phyloP scores from a whole-genome alignment of 106 monocot genomes.

The Platanthera guangdongensis region DNA sequence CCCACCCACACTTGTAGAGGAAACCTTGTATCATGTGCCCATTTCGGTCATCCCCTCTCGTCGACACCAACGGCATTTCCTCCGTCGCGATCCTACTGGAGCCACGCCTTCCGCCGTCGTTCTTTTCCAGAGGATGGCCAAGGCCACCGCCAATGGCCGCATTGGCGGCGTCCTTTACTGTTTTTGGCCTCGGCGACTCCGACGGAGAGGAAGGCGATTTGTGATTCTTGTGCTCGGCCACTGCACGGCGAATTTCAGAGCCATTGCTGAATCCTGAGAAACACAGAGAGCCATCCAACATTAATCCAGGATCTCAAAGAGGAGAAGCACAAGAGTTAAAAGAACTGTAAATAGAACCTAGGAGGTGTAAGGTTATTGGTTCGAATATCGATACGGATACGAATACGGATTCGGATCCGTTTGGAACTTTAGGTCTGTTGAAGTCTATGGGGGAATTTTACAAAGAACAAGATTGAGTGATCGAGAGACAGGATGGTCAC shows the following conservation, averaged over 20 bases:
- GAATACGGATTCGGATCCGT: too few species aligned
- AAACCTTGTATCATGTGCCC: constrained; percentile 42
- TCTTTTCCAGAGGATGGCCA: neutral
- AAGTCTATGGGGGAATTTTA: too few species aligned
- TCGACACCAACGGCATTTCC: constrained; percentile 55
- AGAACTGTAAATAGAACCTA: too few species aligned
- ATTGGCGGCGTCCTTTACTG: neutral
- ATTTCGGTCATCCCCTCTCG: constrained; percentile 30
- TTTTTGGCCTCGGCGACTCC: neutral
- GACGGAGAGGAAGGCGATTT: neutral
- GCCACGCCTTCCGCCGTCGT: neutral
- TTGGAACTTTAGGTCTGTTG: too few species aligned
- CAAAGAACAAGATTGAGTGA: too few species aligned
- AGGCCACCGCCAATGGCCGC: neutral
- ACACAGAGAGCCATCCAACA: too few species aligned
- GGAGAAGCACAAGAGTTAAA: too few species aligned
- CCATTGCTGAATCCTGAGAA: neutral
- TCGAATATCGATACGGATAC: too few species aligned
- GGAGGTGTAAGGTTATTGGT: too few species aligned
- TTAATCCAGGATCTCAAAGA: too few species aligned
- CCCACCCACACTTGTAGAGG: constrained; percentile 45
- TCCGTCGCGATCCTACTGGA: constrained; percentile 20
- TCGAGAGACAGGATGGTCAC: too few species aligned
- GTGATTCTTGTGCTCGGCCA: neutral
- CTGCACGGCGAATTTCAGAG: neutral